Conservation (phyloP, 1,284 basidiomycete species). For the Leccinum subrobustum region DNA sequence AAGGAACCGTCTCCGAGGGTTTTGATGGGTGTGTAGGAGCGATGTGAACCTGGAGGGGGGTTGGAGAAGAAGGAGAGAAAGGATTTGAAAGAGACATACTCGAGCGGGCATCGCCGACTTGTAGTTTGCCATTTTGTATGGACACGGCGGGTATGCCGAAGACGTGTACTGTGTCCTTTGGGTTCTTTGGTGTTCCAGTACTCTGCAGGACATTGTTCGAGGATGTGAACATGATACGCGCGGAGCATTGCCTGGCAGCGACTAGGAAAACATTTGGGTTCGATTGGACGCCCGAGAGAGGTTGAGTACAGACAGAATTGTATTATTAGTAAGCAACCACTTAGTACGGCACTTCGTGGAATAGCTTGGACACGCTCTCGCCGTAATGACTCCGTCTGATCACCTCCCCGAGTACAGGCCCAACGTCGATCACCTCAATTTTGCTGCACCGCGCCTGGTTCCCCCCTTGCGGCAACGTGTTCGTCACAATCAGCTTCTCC, state of each 20-base stretch:
- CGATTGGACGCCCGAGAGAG: slow-evolving; percentile 3
- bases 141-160: slow-evolving; percentile 71
- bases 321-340: slow-evolving; percentile 26
- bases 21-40: slow-evolving; percentile 75
- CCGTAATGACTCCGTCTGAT: slow-evolving; percentile 90
- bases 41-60: slow-evolving; percentile 46
- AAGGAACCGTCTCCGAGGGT: slow-evolving; percentile 95
- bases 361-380: slow-evolving; percentile 80
- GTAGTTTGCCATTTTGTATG: slow-evolving; percentile 61
- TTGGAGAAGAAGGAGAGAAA: slow-evolving; percentile 5
- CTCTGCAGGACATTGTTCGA: slow-evolving; percentile 52
- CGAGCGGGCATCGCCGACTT: slow-evolving; percentile 67
- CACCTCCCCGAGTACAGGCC: slow-evolving; percentile 94
- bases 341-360: slow-evolving; percentile 83
- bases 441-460: slow-evolving; percentile 80
- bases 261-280: slow-evolving; percentile 30
- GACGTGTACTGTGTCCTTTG: slow-evolving; percentile 62
- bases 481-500: slow-evolving; percentile 97
- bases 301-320: slow-evolving; percentile 8
- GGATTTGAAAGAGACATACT: slow-evolving; percentile 46
- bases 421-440: slow-evolving; percentile 96
- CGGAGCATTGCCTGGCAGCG: slow-evolving; percentile 47
- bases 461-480: slow-evolving; percentile 90
- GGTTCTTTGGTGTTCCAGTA: slow-evolving; percentile 14
- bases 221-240: slow-evolving; percentile 62